phyloP scores from a whole-genome alignment of 306 rosid species.

The Citrullus amarus region DNA sequence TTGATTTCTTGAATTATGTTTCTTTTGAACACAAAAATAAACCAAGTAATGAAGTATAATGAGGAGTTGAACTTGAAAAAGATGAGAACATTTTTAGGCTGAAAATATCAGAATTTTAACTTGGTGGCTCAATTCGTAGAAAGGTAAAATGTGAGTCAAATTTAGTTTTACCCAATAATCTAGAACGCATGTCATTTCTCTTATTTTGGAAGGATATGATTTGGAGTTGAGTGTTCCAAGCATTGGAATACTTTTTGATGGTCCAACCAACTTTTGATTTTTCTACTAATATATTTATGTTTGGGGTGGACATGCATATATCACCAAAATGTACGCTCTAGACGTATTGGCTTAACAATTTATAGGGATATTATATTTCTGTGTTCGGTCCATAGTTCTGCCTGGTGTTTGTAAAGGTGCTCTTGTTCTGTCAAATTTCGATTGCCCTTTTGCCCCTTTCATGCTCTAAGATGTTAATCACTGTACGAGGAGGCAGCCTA shows the following conservation, averaged over 20 bases:
- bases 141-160: slow-evolving; percentile 1
- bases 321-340: neutral
- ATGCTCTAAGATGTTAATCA: neutral
- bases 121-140: neutral
- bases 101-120: neutral
- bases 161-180: neutral
- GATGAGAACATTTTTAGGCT: neutral
- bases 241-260: neutral
- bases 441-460: neutral
- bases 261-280: slow-evolving; percentile 1
- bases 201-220: neutral
- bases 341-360: neutral
- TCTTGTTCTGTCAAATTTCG: neutral
- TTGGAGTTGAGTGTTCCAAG: slow-evolving; percentile 1
- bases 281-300: neutral
- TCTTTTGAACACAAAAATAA: neutral
- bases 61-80: neutral
- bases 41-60: neutral
- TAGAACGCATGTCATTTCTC: neutral
- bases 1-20: neutral
- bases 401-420: neutral
- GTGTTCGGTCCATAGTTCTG: neutral
- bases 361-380: neutral
- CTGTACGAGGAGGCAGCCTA: neutral
- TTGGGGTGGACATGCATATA: neutral